Evolutionary conservation across 2,329 filamentous ascomycete species (phyloP).

Genomic region (Calonectria ilicicola): DNA sequence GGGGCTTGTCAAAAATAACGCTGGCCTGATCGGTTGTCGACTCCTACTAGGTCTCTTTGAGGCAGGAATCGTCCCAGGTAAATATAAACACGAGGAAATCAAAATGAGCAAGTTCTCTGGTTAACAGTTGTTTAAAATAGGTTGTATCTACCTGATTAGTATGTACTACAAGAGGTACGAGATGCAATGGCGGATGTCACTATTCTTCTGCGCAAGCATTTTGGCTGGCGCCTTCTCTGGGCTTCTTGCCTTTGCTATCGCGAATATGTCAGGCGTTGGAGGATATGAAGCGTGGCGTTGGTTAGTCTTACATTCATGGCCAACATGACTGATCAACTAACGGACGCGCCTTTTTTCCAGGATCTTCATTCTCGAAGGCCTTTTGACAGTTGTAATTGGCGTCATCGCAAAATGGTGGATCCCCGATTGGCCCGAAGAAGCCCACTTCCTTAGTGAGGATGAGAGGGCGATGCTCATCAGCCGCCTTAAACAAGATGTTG

Average conservation of each 20-base stretch:
- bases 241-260: background rate
- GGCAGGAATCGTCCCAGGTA: background rate
- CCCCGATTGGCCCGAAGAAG: background rate
- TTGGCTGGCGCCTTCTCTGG: background rate
- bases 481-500: background rate
- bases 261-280: background rate
- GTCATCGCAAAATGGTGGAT: background rate
- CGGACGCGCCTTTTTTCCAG: background rate
- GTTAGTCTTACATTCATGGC: background rate
- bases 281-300: background rate
- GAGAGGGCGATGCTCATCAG: background rate
- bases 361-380: background rate
- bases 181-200: background rate
- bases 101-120: too few relatives aligned
- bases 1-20: background rate
- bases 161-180: conserved; percentile 1
- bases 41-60: background rate
- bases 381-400: background rate
- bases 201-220: background rate
- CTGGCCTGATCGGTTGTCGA: background rate
- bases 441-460: background rate
- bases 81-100: background rate
- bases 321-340: background rate
- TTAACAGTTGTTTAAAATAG: background rate
- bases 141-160: background rate